Conservation (phyloP, 176 grass and related monocot genomes). For the Triticum aestivum region DNA sequence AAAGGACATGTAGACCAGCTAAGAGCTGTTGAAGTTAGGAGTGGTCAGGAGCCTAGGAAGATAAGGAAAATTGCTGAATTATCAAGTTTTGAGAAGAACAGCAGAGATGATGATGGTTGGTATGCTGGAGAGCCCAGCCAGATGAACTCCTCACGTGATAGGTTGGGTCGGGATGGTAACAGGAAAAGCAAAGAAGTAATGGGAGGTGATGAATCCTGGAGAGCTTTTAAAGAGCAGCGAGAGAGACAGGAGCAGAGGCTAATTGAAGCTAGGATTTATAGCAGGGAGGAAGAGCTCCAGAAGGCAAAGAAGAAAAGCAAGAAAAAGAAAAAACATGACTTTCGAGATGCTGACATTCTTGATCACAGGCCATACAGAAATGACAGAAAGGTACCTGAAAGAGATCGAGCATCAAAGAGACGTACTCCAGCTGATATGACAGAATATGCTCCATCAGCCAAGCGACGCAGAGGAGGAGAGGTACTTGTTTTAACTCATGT, state of each 20-base stretch:
- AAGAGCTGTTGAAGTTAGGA: constrained; percentile 40
- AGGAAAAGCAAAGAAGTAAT: constrained; percentile 43
- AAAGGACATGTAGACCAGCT: constrained; percentile 51
- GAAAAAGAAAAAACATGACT: constrained; percentile 97
- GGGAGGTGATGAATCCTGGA: constrained; percentile 47
- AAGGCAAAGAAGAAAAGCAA: constrained; percentile 91
- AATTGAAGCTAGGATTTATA: constrained; percentile 67
- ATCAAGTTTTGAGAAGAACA: constrained; percentile 61
- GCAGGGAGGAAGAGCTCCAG: constrained; percentile 63
- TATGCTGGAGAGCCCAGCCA: constrained; percentile 58
- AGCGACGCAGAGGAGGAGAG: constrained; percentile 91
- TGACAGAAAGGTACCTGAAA: constrained; percentile 77
- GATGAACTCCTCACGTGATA: constrained; percentile 41
- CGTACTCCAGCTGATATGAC: constrained; percentile 46
- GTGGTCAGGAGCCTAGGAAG: constrained; percentile 60
- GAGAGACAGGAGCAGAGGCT: constrained; percentile 54
- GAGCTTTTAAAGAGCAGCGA: constrained; percentile 55
- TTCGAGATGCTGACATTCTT: constrained; percentile 80
- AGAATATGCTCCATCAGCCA: constrained; percentile 54
- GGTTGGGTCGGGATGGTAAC: constrained; percentile 50
- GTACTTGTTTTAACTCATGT: constrained; percentile 40
- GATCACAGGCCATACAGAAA: constrained; percentile 84
- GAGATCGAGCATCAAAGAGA: constrained; percentile 59
- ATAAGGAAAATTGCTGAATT: constrained; percentile 86
- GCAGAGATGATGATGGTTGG: constrained; percentile 47